These are phyloP conservation scores for Pyrus hybrid DNA, from an alignment of 331 rosid species.

Conservation along the genomic window DNA sequence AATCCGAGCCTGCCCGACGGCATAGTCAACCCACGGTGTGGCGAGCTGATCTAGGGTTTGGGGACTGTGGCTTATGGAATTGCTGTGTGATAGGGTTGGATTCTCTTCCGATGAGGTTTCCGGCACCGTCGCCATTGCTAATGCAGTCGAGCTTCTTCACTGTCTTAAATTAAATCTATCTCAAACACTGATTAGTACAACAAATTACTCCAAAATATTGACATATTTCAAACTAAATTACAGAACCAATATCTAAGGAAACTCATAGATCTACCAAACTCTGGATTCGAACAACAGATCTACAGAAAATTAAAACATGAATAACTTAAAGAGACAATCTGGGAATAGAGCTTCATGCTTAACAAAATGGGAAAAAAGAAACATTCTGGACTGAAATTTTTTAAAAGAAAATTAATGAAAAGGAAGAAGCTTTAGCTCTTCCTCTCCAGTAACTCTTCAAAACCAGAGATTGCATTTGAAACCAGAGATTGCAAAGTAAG, in stretches of 20 bases:
- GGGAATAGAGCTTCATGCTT: not conserved
- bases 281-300: not conserved
- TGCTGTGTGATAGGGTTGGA: not conserved
- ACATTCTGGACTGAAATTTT: not conserved
- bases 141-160: not conserved
- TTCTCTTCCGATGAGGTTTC: slow-evolving; percentile 33
- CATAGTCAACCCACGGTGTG: slow-evolving; percentile 53
- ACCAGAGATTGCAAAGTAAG: too few relatives aligned
- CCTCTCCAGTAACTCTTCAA: not conserved
- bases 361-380: not conserved
- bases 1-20: slow-evolving; percentile 50
- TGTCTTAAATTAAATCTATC: not conserved
- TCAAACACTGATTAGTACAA: too few relatives aligned
- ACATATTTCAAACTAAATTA: not conserved
- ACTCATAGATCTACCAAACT: slow-evolving; percentile 3
- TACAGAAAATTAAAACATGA: too few relatives aligned
- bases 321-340: too few relatives aligned
- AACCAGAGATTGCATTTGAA: too few relatives aligned
- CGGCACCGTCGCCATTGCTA: slow-evolving; percentile 44
- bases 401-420: not conserved
- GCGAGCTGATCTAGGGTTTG: slow-evolving; percentile 27
- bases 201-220: too few relatives aligned
- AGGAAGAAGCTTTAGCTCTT: not conserved
- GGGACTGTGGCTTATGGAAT: slow-evolving; percentile 1
- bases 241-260: not conserved